A percentile compares a stretch with the other conserved stretches of the same genome.
Evolutionary conservation across 495 filamentous ascomycete genomes (phyloP).

Genomic region (Aspergillus taichungensis): DNA sequence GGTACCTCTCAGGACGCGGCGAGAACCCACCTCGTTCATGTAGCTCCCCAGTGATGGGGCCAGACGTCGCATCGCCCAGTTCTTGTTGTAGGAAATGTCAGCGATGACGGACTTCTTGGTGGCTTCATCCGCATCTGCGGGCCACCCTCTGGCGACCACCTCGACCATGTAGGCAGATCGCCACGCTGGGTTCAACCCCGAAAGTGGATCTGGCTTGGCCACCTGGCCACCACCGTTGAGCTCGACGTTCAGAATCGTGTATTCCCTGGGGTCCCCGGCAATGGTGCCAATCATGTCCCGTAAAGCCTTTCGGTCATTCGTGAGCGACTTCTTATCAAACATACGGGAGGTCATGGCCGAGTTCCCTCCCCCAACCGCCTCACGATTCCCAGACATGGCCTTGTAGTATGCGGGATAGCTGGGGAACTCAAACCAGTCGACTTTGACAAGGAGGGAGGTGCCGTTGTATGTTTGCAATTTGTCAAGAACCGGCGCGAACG

Average conservation of each 20-base stretch:
- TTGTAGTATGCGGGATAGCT: conserved; percentile 27
- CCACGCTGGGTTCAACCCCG: conserved; percentile 38
- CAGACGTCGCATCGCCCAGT: conserved; percentile 26
- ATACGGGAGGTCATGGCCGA: conserved; percentile 27
- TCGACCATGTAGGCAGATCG: conserved; percentile 30
- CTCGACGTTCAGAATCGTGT: conserved; percentile 21
- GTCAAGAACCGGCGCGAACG: conserved; percentile 14
- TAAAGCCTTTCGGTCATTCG: conserved; percentile 11
- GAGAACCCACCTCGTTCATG: conserved; percentile 27
- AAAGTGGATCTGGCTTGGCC: conserved; percentile 16
- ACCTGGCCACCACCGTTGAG: conserved; percentile 33
- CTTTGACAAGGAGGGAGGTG: conserved; percentile 19
- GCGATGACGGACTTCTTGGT: conserved; percentile 29
- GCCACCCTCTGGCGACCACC: conserved; percentile 29
- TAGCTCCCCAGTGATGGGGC: conserved; percentile 30
- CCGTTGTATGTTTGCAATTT: conserved; percentile 18
- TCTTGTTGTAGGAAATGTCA: conserved; percentile 44
- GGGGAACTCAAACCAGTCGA: conserved; percentile 20
- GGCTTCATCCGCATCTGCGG: conserved; percentile 19
- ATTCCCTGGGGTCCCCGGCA: conserved; percentile 17
- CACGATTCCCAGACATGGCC: conserved; percentile 19
- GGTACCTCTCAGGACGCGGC: neutral
- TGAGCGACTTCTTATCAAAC: conserved; percentile 25
- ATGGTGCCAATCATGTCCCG: conserved; percentile 18
- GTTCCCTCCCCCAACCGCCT: conserved; percentile 12